Percentiles rank a stretch among this genome's conserved stretches.
These are phyloP conservation scores for Verticillium tricorpus DNA, from an alignment of 2,329 filamentous ascomycete genomes.

Conservation along the genomic window DNA sequence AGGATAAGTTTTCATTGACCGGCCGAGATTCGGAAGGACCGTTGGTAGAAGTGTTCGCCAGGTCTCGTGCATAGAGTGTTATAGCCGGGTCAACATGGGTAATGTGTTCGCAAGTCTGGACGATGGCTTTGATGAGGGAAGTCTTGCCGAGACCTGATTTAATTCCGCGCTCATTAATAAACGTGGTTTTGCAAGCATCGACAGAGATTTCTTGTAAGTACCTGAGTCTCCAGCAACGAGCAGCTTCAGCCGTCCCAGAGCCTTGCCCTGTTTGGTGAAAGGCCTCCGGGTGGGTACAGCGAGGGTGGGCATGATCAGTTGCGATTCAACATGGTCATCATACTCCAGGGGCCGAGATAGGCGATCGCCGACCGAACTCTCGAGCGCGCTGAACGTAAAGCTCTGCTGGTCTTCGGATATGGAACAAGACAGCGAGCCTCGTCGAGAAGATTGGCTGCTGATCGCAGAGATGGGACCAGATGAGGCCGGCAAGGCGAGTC, in stretches of 20 bases:
- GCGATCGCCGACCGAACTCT: constrained; percentile 5
- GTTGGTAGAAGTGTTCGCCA: background rate
- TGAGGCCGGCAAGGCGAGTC: constrained; percentile 13
- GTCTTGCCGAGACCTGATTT: constrained; percentile 76
- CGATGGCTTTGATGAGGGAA: constrained; percentile 80
- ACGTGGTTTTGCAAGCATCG: constrained; percentile 8
- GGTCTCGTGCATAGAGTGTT: background rate
- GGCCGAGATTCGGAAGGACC: background rate
- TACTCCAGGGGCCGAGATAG: constrained; percentile 5
- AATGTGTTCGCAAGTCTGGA: constrained; percentile 84
- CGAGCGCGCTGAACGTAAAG: constrained; percentile 18
- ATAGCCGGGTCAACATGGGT: constrained; percentile 78
- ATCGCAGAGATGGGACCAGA: constrained; percentile 35
- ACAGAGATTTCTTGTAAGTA: constrained; percentile 27
- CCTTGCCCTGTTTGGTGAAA: constrained; percentile 83
- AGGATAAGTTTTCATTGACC: constrained; percentile 13
- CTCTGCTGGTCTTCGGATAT: constrained; percentile 33
- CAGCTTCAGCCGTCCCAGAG: constrained; percentile 83
- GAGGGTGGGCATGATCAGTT: constrained; percentile 97
- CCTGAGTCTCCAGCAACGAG: constrained; percentile 77
- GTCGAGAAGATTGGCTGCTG: constrained; percentile 47
- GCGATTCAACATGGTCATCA: constrained; percentile 50
- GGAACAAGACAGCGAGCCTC: constrained; percentile 45
- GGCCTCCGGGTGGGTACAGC: constrained; percentile 83
- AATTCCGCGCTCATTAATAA: constrained; percentile 8